Base-by-base conservation (phyloP, 345 rosid species). In the Moricandia arvensis region DNA sequence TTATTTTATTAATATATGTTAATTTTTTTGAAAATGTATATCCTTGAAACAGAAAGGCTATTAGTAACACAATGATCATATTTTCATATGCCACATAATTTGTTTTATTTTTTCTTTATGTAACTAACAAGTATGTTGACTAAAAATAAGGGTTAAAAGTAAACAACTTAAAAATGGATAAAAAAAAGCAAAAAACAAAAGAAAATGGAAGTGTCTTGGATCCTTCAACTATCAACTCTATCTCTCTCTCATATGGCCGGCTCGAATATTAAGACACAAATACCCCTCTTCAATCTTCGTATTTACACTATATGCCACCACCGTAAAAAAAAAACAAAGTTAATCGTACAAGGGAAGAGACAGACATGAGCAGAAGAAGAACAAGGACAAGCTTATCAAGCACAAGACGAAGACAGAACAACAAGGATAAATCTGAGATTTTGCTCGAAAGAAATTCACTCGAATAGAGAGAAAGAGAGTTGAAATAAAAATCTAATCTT, bases 261-360 rank as follows among this genome's bases (percentile, higher is more conserved):
- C 82, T 74, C 57, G 64, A 69, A 73, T 66, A 60, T 17, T 2
- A 59, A 26, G 1, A 63, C 4, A 57, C 3, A 75, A 79, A 68
- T 5, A 11, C 79, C 89, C 89, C 87, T 74, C 58, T 0, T 16
- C 30, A 55, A 67, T 76, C 41, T 63, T 66, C 24, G 30, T 75
- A 88, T 86, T 90, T 90, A 87, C 93, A 74, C 24, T 64, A 69
- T 66, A 17, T 83, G 85, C 90, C 90, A 78, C 35, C 80, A 80
- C 85, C 78, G 47, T 78, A 35, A 68, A 66, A 47, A 45, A 59
- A 63, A 33, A 77, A 6, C 51, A 60, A 43, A 75, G 62, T 80
- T 76, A n/a, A 81, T 80, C 75, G 76, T 81, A 51, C 59, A 64
- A 21, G 24, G 24, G 24, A 21, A 21, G 24, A 38, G 64, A 73